phyloP scores from a whole-genome alignment of 805 yeast species.

The Yamadazyma akitaensis region DNA sequence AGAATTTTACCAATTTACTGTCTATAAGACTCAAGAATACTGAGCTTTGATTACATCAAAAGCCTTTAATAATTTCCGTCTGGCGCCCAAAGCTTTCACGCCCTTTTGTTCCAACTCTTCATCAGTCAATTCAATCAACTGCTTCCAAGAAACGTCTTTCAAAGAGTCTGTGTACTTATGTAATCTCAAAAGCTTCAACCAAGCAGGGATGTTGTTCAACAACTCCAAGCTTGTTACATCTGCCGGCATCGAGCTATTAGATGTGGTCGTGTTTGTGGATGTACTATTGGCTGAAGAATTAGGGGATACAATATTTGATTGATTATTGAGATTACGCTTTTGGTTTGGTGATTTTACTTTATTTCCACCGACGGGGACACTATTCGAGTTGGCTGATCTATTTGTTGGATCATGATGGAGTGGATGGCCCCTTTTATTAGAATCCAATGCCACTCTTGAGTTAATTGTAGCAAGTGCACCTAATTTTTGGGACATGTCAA shows the following conservation, averaged over 20 bases:
- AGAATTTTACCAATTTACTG: too few species aligned
- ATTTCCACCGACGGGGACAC: conserved; percentile 27
- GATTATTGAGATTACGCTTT: conserved; percentile 3
- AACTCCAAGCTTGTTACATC: conserved; percentile 43
- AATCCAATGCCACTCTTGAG: conserved; percentile 48
- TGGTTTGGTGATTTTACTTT: conserved; percentile 16
- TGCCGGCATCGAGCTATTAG: conserved; percentile 37
- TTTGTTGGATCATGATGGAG: conserved; percentile 29
- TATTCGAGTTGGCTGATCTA: conserved; percentile 33
- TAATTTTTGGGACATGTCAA: conserved; percentile 41
- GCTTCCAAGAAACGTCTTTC: conserved; percentile 72
- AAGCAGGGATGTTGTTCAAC: conserved; percentile 78
- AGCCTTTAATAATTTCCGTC: conserved; percentile 89
- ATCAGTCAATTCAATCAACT: conserved; percentile 69
- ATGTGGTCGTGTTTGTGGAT: neutral
- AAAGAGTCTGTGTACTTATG: conserved; percentile 92
- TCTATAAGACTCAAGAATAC: neutral
- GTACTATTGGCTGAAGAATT: neutral
- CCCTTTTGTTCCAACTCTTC: conserved; percentile 71
- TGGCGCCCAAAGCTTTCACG: conserved; percentile 91
- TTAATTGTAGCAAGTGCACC: conserved; percentile 68
- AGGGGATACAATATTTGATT: conserved; percentile 10
- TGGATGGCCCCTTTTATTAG: conserved; percentile 29
- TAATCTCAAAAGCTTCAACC: conserved; percentile 85
- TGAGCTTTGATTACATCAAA: conserved; percentile 66